These are phyloP conservation scores for Plantago lanceolata DNA, from an alignment of 305 asterid genomes.

Conservation along the genomic window DNA sequence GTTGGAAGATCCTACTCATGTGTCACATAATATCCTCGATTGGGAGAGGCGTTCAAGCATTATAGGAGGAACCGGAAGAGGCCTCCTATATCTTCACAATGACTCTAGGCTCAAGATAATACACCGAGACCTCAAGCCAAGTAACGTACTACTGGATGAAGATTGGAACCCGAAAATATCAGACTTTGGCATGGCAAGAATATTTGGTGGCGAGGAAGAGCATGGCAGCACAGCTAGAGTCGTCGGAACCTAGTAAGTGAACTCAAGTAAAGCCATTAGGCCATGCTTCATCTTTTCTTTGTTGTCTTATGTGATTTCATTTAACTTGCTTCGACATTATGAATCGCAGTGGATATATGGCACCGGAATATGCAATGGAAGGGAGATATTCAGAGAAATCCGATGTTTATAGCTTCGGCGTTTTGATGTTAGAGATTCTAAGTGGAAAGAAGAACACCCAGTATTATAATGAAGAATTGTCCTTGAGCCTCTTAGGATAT, in stretches of 20 bases:
- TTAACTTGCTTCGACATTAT: neutral
- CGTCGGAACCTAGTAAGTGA: constrained; percentile 47
- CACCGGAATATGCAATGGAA: constrained; percentile 44
- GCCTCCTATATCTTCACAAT: constrained; percentile 45
- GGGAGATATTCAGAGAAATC: constrained; percentile 46
- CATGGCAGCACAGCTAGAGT: constrained; percentile 44
- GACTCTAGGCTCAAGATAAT: constrained; percentile 44
- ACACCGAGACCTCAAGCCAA: constrained; percentile 29
- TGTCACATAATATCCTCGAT: constrained; percentile 21
- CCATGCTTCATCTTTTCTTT: neutral
- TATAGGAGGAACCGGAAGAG: constrained; percentile 38
- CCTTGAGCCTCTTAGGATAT: constrained; percentile 22
- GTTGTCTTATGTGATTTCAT: neutral
- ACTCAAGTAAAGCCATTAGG: neutral
- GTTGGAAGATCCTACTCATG: constrained; percentile 21
- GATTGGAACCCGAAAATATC: constrained; percentile 36
- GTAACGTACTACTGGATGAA: constrained; percentile 32
- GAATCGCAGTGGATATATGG: constrained; percentile 44
- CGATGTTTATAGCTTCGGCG: constrained; percentile 45
- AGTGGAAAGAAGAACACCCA: constrained; percentile 38
- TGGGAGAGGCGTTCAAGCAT: constrained; percentile 28
- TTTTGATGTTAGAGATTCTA: constrained; percentile 33
- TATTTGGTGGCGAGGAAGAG: constrained; percentile 32
- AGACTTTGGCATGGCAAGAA: constrained; percentile 37
- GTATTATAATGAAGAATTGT: constrained; percentile 31